A percentile compares a stretch with the other conserved stretches of the same genome.
Evolutionary conservation across 345 rosid genomes (phyloP).

Genomic region (Euphorbia peplus): DNA sequence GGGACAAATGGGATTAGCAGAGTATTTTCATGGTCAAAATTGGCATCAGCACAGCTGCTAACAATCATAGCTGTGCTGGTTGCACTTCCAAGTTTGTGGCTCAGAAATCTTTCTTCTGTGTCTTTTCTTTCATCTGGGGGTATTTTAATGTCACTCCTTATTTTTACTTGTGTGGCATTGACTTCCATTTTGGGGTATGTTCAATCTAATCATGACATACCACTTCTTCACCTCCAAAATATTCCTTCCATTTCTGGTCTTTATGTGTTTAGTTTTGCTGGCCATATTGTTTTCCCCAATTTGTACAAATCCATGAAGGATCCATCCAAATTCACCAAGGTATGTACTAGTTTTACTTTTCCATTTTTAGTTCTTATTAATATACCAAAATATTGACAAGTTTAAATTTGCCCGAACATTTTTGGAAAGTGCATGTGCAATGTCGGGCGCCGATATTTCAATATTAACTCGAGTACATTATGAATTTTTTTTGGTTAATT

Average conservation of each 20-base stretch:
- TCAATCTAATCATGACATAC: constrained; percentile 36
- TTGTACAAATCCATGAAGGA: constrained; percentile 73
- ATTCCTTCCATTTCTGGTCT: constrained; percentile 69
- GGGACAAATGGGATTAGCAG: constrained; percentile 23
- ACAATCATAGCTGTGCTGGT: constrained; percentile 50
- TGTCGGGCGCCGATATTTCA: too few species aligned
- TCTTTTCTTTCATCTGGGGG: constrained; percentile 74
- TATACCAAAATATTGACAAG: too few species aligned
- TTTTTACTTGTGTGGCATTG: constrained; percentile 53
- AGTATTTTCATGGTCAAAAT: constrained; percentile 22
- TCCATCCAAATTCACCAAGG: constrained; percentile 76
- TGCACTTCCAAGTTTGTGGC: constrained; percentile 76
- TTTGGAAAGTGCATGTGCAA: too few species aligned
- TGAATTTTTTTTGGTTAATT: too few species aligned
- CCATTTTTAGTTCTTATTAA: too few species aligned
- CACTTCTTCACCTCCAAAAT: constrained; percentile 38
- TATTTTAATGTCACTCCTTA: constrained; percentile 61
- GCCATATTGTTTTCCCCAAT: constrained; percentile 75
- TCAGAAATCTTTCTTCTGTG: constrained; percentile 61
- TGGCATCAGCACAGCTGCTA: constrained; percentile 49
- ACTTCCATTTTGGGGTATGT: constrained; percentile 55
- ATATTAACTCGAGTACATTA: too few species aligned
- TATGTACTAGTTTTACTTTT: background rate
- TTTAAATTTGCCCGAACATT: too few species aligned
- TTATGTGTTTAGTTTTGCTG: constrained; percentile 61